A percentile compares a stretch with the other conserved stretches of the same genome.
Evolutionary conservation across 768 basidiomycete species (phyloP).

Genomic region (Coprinellus micaceus): DNA sequence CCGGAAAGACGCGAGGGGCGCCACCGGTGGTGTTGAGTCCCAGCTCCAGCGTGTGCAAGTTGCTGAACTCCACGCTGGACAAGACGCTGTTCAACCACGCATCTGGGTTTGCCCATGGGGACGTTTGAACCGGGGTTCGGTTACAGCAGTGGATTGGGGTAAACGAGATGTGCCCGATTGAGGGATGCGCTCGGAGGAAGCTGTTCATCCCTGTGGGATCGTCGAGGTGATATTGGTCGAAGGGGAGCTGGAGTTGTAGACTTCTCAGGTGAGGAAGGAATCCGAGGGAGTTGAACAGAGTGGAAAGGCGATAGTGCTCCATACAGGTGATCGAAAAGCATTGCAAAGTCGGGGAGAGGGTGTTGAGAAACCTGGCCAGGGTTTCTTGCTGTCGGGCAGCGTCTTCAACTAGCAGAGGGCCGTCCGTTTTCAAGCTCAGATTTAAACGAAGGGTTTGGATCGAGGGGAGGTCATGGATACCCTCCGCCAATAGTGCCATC

Average conservation of each 20-base stretch:
- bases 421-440: background rate
- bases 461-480: background rate
- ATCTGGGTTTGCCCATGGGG: background rate
- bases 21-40: slow-evolving; percentile 18
- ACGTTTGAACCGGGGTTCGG: background rate
- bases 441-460: background rate
- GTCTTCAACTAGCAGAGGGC: slow-evolving; percentile 2
- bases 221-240: slow-evolving; percentile 16
- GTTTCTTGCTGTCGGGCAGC: slow-evolving; percentile 6
- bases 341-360: slow-evolving; percentile 12
- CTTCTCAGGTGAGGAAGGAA: slow-evolving; percentile 14
- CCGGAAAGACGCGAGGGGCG: slow-evolving; percentile 12
- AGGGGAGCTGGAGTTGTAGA: slow-evolving; percentile 13
- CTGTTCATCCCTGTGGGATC: slow-evolving; percentile 14
- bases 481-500: slow-evolving; percentile 8
- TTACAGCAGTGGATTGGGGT: slow-evolving; percentile 16
- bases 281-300: slow-evolving; percentile 13
- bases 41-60: slow-evolving; percentile 14
- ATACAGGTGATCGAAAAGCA: slow-evolving; percentile 14
- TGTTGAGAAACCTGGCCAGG: slow-evolving; percentile 15
- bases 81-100: slow-evolving; percentile 16
- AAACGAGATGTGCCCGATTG: slow-evolving; percentile 8
- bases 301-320: slow-evolving; percentile 16
- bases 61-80: slow-evolving; percentile 6
- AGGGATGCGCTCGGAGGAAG: slow-evolving; percentile 14